phyloP scores from a whole-genome alignment of 2,329 filamentous ascomycete species.

The Verticillium klebahnii region DNA sequence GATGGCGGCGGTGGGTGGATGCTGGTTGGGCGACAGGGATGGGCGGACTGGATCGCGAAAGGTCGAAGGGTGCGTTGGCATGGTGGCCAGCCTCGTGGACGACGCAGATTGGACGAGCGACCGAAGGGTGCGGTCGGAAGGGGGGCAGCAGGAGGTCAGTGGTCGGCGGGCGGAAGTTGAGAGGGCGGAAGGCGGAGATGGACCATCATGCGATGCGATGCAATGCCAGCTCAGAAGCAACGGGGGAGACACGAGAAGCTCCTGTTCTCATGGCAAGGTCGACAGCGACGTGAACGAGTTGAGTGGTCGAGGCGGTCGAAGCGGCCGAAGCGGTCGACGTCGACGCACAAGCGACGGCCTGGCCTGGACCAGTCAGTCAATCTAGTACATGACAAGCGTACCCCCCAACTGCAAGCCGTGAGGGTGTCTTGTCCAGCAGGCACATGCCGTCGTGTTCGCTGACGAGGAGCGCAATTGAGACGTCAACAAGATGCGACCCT shows the following conservation, averaged over 20 bases:
- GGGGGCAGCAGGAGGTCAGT: slow-evolving; percentile 2
- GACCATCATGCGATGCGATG: slow-evolving; percentile 3
- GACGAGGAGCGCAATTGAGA: background rate
- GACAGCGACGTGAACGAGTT: background rate
- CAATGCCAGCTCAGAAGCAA: slow-evolving; percentile 2
- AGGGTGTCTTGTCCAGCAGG: background rate
- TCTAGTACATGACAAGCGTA: background rate
- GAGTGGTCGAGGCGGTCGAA: background rate
- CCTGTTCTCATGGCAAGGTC: background rate
- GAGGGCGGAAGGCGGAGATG: background rate
- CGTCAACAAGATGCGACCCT: background rate
- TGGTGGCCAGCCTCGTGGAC: slow-evolving; percentile 14
- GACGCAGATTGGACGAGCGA: slow-evolving; percentile 13
- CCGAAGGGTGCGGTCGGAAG: slow-evolving; percentile 4
- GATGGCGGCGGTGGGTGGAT: slow-evolving; percentile 3
- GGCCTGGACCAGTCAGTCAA: too few relatives aligned
- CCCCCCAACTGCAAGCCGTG: background rate
- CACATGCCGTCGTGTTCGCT: background rate
- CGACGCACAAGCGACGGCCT: too few relatives aligned
- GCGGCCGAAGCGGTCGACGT: background rate
- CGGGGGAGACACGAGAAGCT: background rate
- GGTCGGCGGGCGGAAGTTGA: background rate
- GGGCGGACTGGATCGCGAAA: slow-evolving; percentile 7
- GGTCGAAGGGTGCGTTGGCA: slow-evolving; percentile 14
- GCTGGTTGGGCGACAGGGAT: slow-evolving; percentile 5